Percentiles rank a stretch among this genome's conserved stretches.
These are phyloP conservation scores for Penicillium pulvis DNA, from an alignment of 495 filamentous ascomycete species.

Conservation along the genomic window DNA sequence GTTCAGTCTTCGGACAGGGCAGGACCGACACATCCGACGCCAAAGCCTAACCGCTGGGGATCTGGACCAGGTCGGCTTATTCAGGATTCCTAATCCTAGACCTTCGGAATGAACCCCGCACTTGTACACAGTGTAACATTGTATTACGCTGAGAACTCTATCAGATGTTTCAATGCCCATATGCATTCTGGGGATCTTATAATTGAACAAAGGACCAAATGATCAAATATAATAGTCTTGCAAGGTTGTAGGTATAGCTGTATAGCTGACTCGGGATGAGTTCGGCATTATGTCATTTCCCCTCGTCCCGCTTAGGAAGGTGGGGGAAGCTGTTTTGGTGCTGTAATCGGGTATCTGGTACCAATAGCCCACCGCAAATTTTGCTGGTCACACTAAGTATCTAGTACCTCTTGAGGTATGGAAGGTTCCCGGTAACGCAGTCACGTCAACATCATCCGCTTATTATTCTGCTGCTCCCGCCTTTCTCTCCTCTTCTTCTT, in stretches of 20 bases:
- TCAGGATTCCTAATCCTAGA: constrained; percentile 11
- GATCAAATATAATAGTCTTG: no score
- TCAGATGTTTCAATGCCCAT: neutral
- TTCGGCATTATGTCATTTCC: constrained; percentile 33
- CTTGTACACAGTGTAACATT: constrained; percentile 1
- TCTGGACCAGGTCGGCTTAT: constrained; percentile 33
- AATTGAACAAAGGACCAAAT: neutral
- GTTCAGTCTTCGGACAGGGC: neutral
- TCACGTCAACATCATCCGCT: constrained; percentile 38
- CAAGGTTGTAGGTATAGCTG: neutral
- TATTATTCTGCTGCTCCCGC: constrained; percentile 29
- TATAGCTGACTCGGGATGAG: neutral
- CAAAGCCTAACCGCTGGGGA: constrained; percentile 2
- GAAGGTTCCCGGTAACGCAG: constrained; percentile 12
- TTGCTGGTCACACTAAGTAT: constrained; percentile 9
- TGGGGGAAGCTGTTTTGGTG: constrained; percentile 23
- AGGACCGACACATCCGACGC: constrained; percentile 2
- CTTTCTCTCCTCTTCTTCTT: constrained; percentile 17
- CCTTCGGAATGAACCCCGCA: constrained; percentile 23
- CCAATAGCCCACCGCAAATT: neutral
- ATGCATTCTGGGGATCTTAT: neutral
- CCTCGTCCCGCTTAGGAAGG: constrained; percentile 37
- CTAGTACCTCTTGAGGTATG: constrained; percentile 1
- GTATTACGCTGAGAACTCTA: neutral
- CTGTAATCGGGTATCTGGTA: constrained; percentile 17